phyloP scores from a whole-genome alignment of 2,329 filamentous ascomycete species.

The Pseudogymnoascus sp. region DNA sequence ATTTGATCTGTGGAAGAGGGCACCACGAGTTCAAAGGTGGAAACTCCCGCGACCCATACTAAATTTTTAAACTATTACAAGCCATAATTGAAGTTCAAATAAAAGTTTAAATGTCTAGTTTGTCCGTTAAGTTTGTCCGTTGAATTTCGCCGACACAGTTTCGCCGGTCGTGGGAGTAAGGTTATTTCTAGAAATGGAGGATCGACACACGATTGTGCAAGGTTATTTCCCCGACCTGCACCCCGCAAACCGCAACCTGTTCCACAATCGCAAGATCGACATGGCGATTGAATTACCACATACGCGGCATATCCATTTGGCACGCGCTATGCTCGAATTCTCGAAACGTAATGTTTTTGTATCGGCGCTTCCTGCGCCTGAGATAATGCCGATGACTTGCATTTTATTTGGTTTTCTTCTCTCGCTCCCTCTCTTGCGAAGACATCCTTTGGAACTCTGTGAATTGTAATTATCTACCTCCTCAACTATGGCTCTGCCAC shows the following conservation, averaged over 20 bases:
- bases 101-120: neutral
- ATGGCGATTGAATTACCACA: neutral
- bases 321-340: neutral
- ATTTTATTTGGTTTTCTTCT: neutral
- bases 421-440: neutral
- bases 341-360: neutral
- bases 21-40: neutral
- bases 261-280: neutral
- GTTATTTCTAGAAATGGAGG: neutral
- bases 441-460: constrained; percentile 7
- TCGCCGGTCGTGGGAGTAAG: neutral
- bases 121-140: neutral
- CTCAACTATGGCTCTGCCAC: constrained; percentile 22
- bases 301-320: neutral
- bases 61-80: neutral
- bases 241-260: neutral
- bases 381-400: neutral
- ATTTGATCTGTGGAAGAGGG: neutral
- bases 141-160: neutral
- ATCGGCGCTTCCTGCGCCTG: neutral
- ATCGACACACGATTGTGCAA: neutral
- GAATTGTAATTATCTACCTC: neutral
- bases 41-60: neutral
- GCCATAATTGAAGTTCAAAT: neutral
- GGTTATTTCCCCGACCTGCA: neutral